A percentile compares a stretch with the other conserved stretches of the same genome.
Evolutionary conservation across 257 asterid species (phyloP).

Genomic region (Gynochthodes officinalis): DNA sequence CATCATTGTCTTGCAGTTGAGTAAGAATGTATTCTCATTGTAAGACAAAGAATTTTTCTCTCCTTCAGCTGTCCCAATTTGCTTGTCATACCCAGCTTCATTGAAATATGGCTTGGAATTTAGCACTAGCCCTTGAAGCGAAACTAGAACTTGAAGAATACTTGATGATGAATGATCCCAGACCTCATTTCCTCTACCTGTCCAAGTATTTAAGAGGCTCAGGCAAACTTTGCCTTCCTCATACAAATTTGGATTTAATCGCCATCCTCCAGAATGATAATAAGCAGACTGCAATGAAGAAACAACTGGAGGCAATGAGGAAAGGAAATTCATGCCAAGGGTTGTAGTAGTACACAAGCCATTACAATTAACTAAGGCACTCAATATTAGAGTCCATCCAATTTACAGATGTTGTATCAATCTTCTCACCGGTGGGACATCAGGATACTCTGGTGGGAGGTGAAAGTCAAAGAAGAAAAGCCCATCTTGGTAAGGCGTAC

Average conservation of each 20-base stretch:
- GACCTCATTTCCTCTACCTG: conserved; percentile 96
- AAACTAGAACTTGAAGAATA: conserved; percentile 96
- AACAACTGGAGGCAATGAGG: conserved; percentile 6
- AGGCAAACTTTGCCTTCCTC: conserved; percentile 99
- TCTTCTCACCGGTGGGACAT: conserved; percentile 84
- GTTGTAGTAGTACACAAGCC: no score
- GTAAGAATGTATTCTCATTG: conserved; percentile 88
- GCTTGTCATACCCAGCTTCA: conserved; percentile 98
- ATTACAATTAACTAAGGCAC: neutral
- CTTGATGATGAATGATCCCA: conserved; percentile 97
- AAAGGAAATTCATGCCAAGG: neutral
- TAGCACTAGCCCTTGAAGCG: conserved; percentile 95
- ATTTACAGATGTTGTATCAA: neutral
- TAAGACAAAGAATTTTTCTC: conserved; percentile 93
- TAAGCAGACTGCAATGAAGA: conserved; percentile 67
- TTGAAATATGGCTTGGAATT: conserved; percentile 93
- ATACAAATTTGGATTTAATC: conserved; percentile 93
- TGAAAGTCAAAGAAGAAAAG: conserved; percentile 95
- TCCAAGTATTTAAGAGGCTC: conserved; percentile 97
- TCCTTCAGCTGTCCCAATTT: conserved; percentile 98
- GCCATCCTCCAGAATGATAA: conserved; percentile 99
- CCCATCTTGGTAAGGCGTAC: conserved; percentile 99
- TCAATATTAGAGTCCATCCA: neutral
- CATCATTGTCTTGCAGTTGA: conserved; percentile 99
- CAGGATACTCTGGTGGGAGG: conserved; percentile 93